A percentile compares a stretch with the other conserved stretches of the same genome.
Conservation (phyloP, 1,284 basidiomycete genomes). For the Cutaneotrichosporon sp. region DNA sequence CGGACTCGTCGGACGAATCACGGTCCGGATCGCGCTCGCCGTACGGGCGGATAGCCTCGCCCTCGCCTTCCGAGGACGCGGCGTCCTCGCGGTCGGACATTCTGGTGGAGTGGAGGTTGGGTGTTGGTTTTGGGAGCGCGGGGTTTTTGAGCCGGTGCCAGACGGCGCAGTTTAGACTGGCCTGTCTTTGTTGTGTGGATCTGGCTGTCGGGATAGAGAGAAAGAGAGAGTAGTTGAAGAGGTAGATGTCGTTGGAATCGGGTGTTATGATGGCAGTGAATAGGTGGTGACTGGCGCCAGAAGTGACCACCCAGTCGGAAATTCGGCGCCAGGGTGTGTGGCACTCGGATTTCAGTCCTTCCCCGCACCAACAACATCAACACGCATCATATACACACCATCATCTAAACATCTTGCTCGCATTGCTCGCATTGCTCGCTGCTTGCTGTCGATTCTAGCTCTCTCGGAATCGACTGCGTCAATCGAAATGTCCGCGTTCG, state of each 20-base stretch:
- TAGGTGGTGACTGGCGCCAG: not conserved
- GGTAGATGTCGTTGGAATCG: not conserved
- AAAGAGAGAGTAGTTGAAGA: not conserved
- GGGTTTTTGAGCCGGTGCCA: not conserved
- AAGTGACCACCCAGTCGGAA: not conserved
- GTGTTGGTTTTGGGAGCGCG: not conserved
- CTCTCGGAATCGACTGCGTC: not conserved
- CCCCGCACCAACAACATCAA: not conserved
- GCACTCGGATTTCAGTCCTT: not conserved
- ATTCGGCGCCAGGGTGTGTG: constrained; percentile 6
- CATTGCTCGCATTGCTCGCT: not conserved
- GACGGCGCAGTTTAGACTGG: not conserved
- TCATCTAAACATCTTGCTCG: not conserved
- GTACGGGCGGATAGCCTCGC: constrained; percentile 51
- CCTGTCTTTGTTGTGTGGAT: not conserved
- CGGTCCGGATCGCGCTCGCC: constrained; percentile 41
- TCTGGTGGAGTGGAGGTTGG: not conserved
- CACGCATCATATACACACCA: not conserved
- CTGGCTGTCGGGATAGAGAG: not conserved
- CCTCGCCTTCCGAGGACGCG: constrained; percentile 51
- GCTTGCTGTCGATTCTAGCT: not conserved
- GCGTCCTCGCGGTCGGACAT: constrained; percentile 43
- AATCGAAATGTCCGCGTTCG: constrained; percentile 11
- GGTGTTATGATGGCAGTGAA: not conserved
- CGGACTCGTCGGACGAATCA: constrained; percentile 54